These are phyloP conservation scores for Ashbya aceris DNA, from an alignment of 1,139 yeast genomes.

Conservation along the genomic window DNA sequence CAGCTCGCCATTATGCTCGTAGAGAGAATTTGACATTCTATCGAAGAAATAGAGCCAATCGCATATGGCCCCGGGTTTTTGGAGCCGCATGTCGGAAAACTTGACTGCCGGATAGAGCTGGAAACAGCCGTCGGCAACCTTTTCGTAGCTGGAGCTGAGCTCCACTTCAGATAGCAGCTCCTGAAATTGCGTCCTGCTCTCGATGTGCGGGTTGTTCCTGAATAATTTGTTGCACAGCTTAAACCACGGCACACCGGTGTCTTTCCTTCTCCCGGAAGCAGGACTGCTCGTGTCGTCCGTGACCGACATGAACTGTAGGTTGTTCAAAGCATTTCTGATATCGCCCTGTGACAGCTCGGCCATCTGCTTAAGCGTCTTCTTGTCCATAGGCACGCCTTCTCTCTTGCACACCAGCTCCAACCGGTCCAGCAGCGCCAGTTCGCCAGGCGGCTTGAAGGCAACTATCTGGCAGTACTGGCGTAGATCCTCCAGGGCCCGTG, in stretches of 20 bases:
- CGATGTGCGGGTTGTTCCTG: constrained; percentile 37
- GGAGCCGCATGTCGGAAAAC: constrained; percentile 55
- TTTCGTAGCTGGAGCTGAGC: constrained; percentile 46
- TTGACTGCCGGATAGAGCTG: constrained; percentile 47
- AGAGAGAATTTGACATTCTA: constrained; percentile 35
- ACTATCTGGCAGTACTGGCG: constrained; percentile 67
- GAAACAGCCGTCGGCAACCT: constrained; percentile 66
- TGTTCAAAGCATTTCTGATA: constrained; percentile 75
- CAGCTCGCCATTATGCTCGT: constrained; percentile 42
- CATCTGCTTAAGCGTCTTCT: constrained; percentile 42
- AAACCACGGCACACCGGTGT: constrained; percentile 51
- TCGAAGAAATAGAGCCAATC: constrained; percentile 79
- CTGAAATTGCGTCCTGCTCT: constrained; percentile 41
- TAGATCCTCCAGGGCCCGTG: constrained; percentile 62
- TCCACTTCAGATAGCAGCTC: constrained; percentile 40
- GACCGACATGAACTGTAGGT: constrained; percentile 52
- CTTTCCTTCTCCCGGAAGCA: constrained; percentile 35
- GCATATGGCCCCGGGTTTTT: constrained; percentile 54
- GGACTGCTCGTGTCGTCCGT: constrained; percentile 24
- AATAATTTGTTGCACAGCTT: constrained; percentile 46
- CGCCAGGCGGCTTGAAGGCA: constrained; percentile 51
- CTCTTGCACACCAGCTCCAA: constrained; percentile 41
- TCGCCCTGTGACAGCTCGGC: constrained; percentile 75
- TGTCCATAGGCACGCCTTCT: constrained; percentile 35
- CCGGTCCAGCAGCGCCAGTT: constrained; percentile 39